A percentile compares a stretch with the other conserved stretches of the same genome.
Evolutionary conservation across 805 yeast genomes (phyloP).

Genomic region (Blastobotrys americana): DNA sequence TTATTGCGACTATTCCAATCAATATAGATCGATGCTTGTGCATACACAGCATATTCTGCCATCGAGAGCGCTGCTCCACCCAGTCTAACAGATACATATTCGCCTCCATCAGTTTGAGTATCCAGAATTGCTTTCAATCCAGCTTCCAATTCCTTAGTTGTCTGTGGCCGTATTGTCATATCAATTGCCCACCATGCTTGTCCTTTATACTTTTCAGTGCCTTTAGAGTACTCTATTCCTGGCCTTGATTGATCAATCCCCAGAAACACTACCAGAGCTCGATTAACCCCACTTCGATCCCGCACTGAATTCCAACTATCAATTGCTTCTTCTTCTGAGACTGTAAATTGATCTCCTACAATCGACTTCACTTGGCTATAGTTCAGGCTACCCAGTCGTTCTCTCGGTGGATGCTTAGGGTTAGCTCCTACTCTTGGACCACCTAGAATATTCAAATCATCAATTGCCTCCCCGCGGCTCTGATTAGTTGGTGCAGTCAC

Average conservation of each 20-base stretch:
- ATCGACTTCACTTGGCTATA: conserved; percentile 28
- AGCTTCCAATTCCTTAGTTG: background rate
- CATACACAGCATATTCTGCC: conserved; percentile 49
- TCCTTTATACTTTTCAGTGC: background rate
- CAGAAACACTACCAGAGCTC: conserved; percentile 34
- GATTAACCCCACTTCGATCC: conserved; percentile 20
- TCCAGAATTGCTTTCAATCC: background rate
- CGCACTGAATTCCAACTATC: conserved; percentile 5
- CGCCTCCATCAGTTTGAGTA: background rate
- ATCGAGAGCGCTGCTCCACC: conserved; percentile 4
- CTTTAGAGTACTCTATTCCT: background rate
- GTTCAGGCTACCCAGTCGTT: conserved; percentile 27
- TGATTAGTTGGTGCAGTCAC: background rate
- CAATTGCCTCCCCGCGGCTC: background rate
- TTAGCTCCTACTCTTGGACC: background rate
- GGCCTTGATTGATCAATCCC: conserved; percentile 27
- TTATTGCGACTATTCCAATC: conserved; percentile 75
- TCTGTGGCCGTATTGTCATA: background rate
- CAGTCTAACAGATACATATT: background rate
- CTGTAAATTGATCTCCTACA: conserved; percentile 39
- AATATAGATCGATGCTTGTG: conserved; percentile 75
- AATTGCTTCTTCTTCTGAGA: conserved; percentile 35
- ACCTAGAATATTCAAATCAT: background rate
- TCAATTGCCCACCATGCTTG: background rate
- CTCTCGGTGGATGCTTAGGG: conserved; percentile 20